Conservation (phyloP, 495 filamentous ascomycete genomes). For the Penicillium malachiteum region DNA sequence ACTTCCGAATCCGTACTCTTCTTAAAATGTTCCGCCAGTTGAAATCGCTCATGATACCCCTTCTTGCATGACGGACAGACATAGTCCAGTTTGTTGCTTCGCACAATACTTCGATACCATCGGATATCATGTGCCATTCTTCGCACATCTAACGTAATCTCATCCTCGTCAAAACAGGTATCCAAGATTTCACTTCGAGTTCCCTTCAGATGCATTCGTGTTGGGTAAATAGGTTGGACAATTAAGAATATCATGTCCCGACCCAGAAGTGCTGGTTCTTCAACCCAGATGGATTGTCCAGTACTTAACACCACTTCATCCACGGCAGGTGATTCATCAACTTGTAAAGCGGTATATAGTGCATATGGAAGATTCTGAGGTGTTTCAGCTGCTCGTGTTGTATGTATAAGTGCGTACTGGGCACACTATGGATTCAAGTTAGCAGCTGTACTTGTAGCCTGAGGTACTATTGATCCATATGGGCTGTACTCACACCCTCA, state of each 20-base stretch:
- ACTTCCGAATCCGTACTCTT: neutral
- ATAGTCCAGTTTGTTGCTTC: neutral
- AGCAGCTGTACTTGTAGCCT: neutral
- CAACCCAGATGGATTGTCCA: neutral
- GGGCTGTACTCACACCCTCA: neutral
- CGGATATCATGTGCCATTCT: neutral
- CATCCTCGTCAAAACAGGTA: neutral
- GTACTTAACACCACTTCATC: neutral
- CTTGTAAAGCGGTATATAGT: neutral
- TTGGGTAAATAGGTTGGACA: constrained; percentile 1
- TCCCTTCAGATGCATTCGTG: neutral
- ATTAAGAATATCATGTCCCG: neutral
- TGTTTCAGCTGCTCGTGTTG: neutral
- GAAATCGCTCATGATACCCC: neutral
- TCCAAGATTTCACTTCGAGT: neutral
- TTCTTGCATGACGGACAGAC: constrained; percentile 1
- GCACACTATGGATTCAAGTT: neutral
- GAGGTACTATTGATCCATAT: neutral
- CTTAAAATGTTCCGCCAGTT: neutral
- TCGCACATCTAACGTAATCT: neutral
- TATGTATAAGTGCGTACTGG: neutral
- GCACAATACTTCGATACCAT: neutral
- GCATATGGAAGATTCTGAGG: neutral
- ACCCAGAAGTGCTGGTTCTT: neutral
- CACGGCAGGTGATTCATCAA: neutral